These are phyloP conservation scores for Umbelopsis isabellina DNA, from an alignment of 192 early-diverging fungal species.

Conservation along the genomic window DNA sequence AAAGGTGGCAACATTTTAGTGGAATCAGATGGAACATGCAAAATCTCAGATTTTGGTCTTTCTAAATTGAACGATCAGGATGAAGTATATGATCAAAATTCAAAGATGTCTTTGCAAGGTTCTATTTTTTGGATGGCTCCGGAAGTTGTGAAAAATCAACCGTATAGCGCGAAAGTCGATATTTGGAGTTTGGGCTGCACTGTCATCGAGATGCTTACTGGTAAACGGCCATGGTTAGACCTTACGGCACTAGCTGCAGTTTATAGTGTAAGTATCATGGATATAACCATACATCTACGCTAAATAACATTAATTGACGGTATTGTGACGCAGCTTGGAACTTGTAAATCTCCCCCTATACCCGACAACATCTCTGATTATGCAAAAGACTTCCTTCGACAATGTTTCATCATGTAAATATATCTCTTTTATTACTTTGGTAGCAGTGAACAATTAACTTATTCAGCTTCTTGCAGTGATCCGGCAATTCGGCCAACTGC, in stretches of 20 bases:
- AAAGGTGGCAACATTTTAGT: constrained; percentile 83
- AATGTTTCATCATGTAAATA: constrained; percentile 76
- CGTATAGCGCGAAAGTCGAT: constrained; percentile 91
- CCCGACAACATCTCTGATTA: constrained; percentile 70
- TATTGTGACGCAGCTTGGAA: constrained; percentile 75
- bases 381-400: constrained; percentile 71
- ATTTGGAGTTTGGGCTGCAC: constrained; percentile 91
- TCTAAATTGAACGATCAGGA: constrained; percentile 74
- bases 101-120: constrained; percentile 62
- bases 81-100: constrained; percentile 45
- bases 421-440: not conserved
- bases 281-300: not conserved
- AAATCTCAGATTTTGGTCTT: constrained; percentile 97
- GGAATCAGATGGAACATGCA: constrained; percentile 82
- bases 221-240: constrained; percentile 73
- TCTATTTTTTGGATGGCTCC: constrained; percentile 97
- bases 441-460: not conserved
- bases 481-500: constrained; percentile 83
- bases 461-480: constrained; percentile 48
- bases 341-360: constrained; percentile 80
- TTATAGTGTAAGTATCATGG: constrained; percentile 49
- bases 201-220: constrained; percentile 95
- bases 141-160: constrained; percentile 80
- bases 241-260: constrained; percentile 56
- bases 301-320: constrained; percentile 34